phyloP scores from a whole-genome alignment of 768 basidiomycete genomes.

The Tephrocybe rancida region DNA sequence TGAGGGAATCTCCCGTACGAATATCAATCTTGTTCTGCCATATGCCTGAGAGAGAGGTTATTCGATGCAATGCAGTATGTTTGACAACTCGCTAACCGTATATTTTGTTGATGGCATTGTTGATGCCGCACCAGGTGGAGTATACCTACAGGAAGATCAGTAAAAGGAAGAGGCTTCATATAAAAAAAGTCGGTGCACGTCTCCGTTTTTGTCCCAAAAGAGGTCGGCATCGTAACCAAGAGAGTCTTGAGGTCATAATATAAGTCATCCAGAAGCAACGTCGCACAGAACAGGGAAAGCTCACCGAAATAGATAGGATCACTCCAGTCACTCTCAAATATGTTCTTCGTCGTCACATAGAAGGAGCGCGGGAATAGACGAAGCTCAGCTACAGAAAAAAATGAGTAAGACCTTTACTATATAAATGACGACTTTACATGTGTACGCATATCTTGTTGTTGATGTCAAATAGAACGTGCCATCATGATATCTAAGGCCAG shows the following conservation, averaged over 20 bases:
- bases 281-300: not conserved
- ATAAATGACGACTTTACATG: conserved; percentile 23
- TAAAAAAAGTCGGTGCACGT: conserved; percentile 20
- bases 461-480: conserved; percentile 37
- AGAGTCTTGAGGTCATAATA: conserved; percentile 23
- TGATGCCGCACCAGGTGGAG: conserved; percentile 39
- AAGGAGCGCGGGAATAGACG: conserved; percentile 41
- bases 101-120: conserved; percentile 42
- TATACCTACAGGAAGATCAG: conserved; percentile 28
- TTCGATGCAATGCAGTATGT: not conserved
- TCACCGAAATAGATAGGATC: conserved; percentile 42
- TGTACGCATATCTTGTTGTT: conserved; percentile 41
- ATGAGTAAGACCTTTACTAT: not conserved
- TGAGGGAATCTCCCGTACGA: conserved; percentile 35
- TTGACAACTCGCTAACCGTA: conserved; percentile 26
- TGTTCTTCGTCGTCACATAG: conserved; percentile 38
- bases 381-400: conserved; percentile 28
- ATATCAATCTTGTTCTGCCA: conserved; percentile 42
- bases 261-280: not conserved
- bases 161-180: not conserved
- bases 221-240: conserved; percentile 42
- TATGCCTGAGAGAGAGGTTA: conserved; percentile 28
- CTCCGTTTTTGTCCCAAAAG: conserved; percentile 43
- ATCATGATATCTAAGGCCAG: conserved; percentile 35
- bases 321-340: conserved; percentile 41